Evolutionary conservation across 2,329 filamentous ascomycete genomes (phyloP).

Genomic region (Botrytis medusae): DNA sequence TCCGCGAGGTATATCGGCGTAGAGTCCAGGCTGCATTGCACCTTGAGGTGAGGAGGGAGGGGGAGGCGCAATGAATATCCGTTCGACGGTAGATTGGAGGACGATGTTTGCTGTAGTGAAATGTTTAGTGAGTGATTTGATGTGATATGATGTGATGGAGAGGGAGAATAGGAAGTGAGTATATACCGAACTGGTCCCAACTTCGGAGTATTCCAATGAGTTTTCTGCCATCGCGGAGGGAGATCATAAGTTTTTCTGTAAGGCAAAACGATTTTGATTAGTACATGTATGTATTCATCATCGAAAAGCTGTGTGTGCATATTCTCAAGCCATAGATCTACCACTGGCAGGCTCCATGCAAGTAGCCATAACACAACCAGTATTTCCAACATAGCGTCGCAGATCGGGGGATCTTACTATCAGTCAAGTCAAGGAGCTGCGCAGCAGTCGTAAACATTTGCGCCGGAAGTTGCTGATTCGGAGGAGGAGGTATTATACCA

Average conservation of each 20-base stretch:
- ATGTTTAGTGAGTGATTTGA: conserved; percentile 24
- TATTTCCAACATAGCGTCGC: not conserved
- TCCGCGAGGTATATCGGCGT: conserved; percentile 81
- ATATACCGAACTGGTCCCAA: conserved; percentile 96
- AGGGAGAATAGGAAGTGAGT: not conserved
- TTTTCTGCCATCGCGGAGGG: conserved; percentile 90
- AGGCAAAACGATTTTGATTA: conserved; percentile 3
- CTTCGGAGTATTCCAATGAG: conserved; percentile 88
- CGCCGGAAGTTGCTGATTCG: conserved; percentile 69
- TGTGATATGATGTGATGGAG: not conserved
- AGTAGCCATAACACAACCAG: not conserved
- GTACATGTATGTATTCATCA: conserved; percentile 6
- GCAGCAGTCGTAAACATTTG: conserved; percentile 99
- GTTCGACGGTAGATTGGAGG: conserved; percentile 87
- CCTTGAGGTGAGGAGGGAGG: conserved; percentile 46
- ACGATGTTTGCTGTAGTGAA: conserved; percentile 76
- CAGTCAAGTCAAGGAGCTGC: conserved; percentile 91
- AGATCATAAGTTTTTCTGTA: conserved; percentile 89
- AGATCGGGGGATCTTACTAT: conserved; percentile 66
- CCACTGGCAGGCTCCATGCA: not conserved
- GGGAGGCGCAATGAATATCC: conserved; percentile 62
- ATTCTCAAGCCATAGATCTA: not conserved
- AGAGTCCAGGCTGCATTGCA: conserved; percentile 53
- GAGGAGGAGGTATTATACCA: conserved; percentile 30
- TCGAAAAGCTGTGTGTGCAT: not conserved